phyloP scores from a whole-genome alignment of 2,329 filamentous ascomycete species.

The Colletotrichum lindemuthianum region DNA sequence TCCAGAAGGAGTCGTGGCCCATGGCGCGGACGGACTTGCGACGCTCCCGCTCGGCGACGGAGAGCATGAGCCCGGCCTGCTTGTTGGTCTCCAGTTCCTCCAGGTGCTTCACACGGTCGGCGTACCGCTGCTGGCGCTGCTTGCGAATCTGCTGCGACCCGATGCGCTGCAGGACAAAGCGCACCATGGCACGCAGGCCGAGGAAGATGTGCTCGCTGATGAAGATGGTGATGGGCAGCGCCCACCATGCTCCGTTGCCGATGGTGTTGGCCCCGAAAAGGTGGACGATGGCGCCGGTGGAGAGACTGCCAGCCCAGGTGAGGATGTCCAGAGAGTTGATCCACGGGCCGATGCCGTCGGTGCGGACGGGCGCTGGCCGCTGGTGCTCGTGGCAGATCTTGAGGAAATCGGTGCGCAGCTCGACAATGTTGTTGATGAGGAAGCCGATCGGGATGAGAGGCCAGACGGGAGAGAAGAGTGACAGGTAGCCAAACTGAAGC shows the following conservation, averaged over 20 bases:
- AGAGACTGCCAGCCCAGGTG: constrained; percentile 78
- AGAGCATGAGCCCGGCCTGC: constrained; percentile 45
- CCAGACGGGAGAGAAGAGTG: constrained; percentile 80
- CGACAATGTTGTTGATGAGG: constrained; percentile 80
- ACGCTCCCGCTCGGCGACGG: constrained; percentile 49
- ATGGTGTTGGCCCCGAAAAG: constrained; percentile 71
- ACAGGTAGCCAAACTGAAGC: constrained; percentile 78
- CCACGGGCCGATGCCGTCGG: constrained; percentile 81
- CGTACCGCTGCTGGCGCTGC: constrained; percentile 52
- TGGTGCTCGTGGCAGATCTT: constrained; percentile 81
- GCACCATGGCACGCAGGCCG: constrained; percentile 59
- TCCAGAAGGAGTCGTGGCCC: constrained; percentile 52
- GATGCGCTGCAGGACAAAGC: constrained; percentile 48
- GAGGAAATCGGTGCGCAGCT: constrained; percentile 79
- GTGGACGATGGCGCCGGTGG: constrained; percentile 77
- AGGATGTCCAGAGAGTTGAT: constrained; percentile 74
- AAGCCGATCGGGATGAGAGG: constrained; percentile 78
- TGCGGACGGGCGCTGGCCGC: constrained; percentile 73
- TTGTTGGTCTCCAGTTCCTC: constrained; percentile 53
- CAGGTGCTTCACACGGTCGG: constrained; percentile 47
- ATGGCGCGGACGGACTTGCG: constrained; percentile 48
- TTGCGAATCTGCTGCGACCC: constrained; percentile 53
- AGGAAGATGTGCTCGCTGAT: constrained; percentile 79
- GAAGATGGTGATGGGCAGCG: constrained; percentile 75
- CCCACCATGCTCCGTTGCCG: constrained; percentile 69